Evolutionary conservation across 306 rosid genomes (phyloP).

Genomic region (Parietaria judaica): DNA sequence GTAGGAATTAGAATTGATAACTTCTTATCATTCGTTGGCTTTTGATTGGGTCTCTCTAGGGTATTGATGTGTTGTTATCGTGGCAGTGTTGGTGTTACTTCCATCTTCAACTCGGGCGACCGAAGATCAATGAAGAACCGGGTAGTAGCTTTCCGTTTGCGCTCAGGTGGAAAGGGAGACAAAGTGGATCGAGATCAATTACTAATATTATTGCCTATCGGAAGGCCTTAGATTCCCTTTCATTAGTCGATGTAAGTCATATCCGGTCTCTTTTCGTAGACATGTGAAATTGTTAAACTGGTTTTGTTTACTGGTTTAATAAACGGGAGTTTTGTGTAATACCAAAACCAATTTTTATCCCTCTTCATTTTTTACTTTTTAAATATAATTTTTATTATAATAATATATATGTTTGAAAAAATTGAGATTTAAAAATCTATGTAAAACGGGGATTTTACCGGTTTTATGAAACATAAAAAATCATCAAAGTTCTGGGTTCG

Average conservation of each 20-base stretch:
- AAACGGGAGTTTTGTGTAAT: too few relatives aligned
- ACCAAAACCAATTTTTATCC: too few relatives aligned
- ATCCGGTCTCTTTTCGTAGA: not conserved
- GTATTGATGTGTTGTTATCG: constrained; percentile 3
- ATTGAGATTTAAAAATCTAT: too few relatives aligned
- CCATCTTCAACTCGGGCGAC: constrained; percentile 68
- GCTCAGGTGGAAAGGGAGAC: constrained; percentile 77
- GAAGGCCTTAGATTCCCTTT: constrained; percentile 75
- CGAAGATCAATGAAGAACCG: constrained; percentile 60
- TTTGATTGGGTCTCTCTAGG: constrained; percentile 7
- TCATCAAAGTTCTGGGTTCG: too few relatives aligned
- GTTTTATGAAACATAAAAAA: too few relatives aligned
- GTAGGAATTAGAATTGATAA: constrained; percentile 13
- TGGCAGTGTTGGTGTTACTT: constrained; percentile 77
- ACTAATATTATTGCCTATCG: constrained; percentile 60
- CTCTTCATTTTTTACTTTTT: too few relatives aligned
- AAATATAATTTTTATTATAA: too few relatives aligned
- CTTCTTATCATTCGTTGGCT: not conserved
- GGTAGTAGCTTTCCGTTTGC: constrained; percentile 55
- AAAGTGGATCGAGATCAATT: constrained; percentile 55
- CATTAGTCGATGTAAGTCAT: constrained; percentile 54
- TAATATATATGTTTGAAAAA: too few relatives aligned
- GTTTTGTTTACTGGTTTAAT: too few relatives aligned
- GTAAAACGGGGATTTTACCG: too few relatives aligned
- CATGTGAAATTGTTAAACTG: too few relatives aligned